These are phyloP conservation scores for Pyricularia sp. DNA, from an alignment of 2,329 filamentous ascomycete species.

Conservation along the genomic window DNA sequence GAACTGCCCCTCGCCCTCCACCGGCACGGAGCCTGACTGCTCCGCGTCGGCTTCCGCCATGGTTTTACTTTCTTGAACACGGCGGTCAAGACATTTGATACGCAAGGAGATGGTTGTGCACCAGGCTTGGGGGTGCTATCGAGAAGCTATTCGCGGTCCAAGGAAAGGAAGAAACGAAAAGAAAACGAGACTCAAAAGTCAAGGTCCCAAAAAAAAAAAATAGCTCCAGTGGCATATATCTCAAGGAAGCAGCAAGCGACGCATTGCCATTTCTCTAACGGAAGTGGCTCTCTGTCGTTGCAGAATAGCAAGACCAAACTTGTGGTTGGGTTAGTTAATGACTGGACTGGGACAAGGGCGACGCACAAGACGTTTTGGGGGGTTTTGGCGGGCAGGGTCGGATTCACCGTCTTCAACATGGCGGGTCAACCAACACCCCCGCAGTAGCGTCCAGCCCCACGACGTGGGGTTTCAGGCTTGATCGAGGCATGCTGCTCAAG, in stretches of 20 bases:
- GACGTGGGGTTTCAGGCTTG: neutral
- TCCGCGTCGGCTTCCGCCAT: slow-evolving; percentile 51
- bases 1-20: slow-evolving; percentile 78
- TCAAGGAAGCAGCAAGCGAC: neutral
- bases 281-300: neutral
- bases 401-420: neutral
- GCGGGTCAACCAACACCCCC: neutral
- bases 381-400: neutral
- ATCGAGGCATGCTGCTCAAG: neutral
- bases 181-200: neutral
- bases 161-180: neutral
- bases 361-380: neutral
- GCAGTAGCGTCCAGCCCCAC: neutral
- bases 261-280: neutral
- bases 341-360: neutral
- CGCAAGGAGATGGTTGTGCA: neutral
- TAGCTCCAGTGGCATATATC: neutral
- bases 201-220: neutral
- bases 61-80: slow-evolving; percentile 16
- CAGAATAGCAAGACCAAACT: neutral
- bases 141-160: neutral
- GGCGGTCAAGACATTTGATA: neutral
- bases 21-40: slow-evolving; percentile 43
- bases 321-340: neutral
- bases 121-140: neutral